These are phyloP conservation scores for Xylaria cubensis DNA, from an alignment of 495 filamentous ascomycete species.

Conservation along the genomic window DNA sequence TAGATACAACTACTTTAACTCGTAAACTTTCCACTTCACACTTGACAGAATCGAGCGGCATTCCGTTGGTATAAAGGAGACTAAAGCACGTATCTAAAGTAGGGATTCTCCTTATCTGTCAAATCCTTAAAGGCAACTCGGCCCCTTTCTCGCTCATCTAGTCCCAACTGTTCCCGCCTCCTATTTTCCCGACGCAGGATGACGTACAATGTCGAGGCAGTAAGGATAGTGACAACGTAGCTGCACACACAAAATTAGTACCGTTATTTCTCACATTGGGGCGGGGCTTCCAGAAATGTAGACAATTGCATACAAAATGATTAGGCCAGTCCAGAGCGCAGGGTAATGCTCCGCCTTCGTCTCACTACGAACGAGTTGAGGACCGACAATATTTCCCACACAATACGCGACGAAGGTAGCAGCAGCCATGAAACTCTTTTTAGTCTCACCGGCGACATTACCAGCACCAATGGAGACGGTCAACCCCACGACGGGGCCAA, in stretches of 20 bases:
- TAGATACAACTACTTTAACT: too few species aligned
- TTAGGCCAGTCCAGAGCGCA: conserved; percentile 70
- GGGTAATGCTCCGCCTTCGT: conserved; percentile 71
- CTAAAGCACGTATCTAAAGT: conserved; percentile 68
- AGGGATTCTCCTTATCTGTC: conserved; percentile 77
- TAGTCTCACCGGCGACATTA: conserved; percentile 79
- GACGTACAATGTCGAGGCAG: conserved; percentile 61
- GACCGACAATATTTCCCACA: conserved; percentile 73
- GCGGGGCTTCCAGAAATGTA: background rate
- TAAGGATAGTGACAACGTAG: conserved; percentile 70
- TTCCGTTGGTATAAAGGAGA: background rate
- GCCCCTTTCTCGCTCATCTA: conserved; percentile 67
- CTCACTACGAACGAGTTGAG: conserved; percentile 69
- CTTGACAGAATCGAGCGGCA: too few species aligned
- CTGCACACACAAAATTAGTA: conserved; percentile 42
- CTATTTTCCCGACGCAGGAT: conserved; percentile 65
- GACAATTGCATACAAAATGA: conserved; percentile 65
- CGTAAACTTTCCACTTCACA: too few species aligned
- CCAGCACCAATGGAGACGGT: conserved; percentile 72
- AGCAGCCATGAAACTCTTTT: conserved; percentile 76
- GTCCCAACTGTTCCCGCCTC: conserved; percentile 51
- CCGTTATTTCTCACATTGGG: background rate
- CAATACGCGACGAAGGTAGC: conserved; percentile 78
- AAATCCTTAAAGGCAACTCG: conserved; percentile 73
- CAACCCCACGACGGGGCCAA: conserved; percentile 69